Conservation (phyloP, 108 stramenopile species). For the Nitzschia sp. region DNA sequence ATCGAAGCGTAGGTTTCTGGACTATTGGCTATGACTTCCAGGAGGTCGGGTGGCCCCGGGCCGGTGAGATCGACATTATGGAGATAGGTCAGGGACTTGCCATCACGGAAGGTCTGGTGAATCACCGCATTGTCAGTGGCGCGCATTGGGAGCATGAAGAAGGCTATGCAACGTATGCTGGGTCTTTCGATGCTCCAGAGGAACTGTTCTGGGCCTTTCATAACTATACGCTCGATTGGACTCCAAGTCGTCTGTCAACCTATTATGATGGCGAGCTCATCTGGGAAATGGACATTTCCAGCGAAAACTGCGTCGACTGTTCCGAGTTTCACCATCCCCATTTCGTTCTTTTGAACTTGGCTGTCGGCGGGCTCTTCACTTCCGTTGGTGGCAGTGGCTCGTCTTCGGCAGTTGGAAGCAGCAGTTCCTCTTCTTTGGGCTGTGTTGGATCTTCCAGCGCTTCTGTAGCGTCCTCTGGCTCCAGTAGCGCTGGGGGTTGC, state of each 20-base stretch:
- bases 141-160: conserved; percentile 35
- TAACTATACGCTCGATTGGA: conserved; percentile 27
- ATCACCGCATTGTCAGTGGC: conserved; percentile 17
- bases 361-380: conserved; percentile 42
- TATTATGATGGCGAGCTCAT: conserved; percentile 26
- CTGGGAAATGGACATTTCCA: conserved; percentile 19
- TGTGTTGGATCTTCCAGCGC: conserved; percentile 7
- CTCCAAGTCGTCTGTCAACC: conserved; percentile 4
- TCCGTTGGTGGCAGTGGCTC: conserved; percentile 19
- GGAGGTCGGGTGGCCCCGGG: conserved; percentile 47
- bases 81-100: conserved; percentile 36
- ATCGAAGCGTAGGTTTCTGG: too few species aligned
- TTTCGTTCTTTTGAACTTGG: conserved; percentile 47
- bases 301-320: conserved; percentile 16
- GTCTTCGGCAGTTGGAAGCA: background rate
- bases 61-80: conserved; percentile 74
- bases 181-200: background rate
- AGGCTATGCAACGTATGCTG: conserved; percentile 14
- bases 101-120: conserved; percentile 12
- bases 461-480: background rate
- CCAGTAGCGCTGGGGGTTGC: conserved; percentile 10
- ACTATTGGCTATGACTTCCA: conserved; percentile 47
- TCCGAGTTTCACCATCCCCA: conserved; percentile 37
- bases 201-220: conserved; percentile 20
- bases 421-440: conserved; percentile 3